Evolutionary conservation across 1,284 basidiomycete genomes (phyloP).

Genomic region (Leccinum solheimii): DNA sequence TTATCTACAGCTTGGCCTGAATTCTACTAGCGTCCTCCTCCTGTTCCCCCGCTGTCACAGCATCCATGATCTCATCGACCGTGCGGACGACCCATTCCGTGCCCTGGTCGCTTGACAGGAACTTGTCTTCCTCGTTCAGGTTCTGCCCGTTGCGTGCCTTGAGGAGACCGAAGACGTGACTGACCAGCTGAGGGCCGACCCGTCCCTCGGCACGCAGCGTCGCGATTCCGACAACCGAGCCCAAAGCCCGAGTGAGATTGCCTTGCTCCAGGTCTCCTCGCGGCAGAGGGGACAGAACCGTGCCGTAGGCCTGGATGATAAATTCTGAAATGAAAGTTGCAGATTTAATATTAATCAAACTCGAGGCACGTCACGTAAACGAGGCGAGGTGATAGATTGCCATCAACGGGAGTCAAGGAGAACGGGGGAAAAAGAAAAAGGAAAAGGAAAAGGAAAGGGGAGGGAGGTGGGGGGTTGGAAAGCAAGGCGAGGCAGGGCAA

Average conservation of each 20-base stretch:
- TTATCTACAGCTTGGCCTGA: conserved; percentile 62
- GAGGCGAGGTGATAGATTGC: conserved; percentile 34
- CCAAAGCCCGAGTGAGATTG: conserved; percentile 84
- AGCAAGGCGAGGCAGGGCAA: background rate
- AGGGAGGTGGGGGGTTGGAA: background rate
- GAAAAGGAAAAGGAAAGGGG: background rate
- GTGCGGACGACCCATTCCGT: conserved; percentile 89
- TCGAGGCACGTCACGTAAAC: conserved; percentile 36
- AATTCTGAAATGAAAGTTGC: conserved; percentile 59
- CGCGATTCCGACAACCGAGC: conserved; percentile 89
- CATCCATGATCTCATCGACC: conserved; percentile 80
- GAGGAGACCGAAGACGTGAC: conserved; percentile 92
- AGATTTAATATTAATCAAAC: conserved; percentile 34
- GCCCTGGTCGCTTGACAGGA: conserved; percentile 89
- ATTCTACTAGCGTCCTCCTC: conserved; percentile 34
- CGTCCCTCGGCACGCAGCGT: conserved; percentile 86
- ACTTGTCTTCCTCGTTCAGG: conserved; percentile 75
- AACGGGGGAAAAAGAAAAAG: background rate
- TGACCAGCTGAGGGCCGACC: conserved; percentile 88
- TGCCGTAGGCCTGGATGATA: conserved; percentile 92
- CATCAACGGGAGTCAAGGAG: conserved; percentile 19
- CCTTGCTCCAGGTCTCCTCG: conserved; percentile 66
- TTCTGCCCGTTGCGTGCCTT: conserved; percentile 69
- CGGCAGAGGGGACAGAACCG: conserved; percentile 78
- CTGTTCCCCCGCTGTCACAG: conserved; percentile 52